These are phyloP conservation scores for Floccularia luteovirens DNA, from an alignment of 768 basidiomycete genomes.

Conservation along the genomic window DNA sequence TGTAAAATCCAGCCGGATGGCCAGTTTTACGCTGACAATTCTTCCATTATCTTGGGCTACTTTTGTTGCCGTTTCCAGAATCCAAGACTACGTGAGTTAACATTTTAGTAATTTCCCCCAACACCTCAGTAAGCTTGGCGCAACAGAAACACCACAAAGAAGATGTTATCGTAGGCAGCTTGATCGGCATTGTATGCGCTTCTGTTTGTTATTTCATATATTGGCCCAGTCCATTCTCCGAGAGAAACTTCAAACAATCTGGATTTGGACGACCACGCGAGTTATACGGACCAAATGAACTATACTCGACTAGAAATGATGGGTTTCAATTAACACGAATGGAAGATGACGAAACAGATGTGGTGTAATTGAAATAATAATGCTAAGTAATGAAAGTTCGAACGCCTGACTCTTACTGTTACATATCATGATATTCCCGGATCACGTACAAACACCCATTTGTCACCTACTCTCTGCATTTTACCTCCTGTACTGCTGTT, in stretches of 20 bases:
- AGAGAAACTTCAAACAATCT: constrained; percentile 21
- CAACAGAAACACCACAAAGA: constrained; percentile 59
- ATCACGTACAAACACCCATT: constrained; percentile 62
- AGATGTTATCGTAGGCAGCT: constrained; percentile 57
- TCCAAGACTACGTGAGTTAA: constrained; percentile 57
- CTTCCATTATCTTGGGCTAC: constrained; percentile 47
- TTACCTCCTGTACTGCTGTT: constrained; percentile 31
- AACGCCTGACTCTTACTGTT: too few relatives aligned
- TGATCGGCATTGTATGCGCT: constrained; percentile 47
- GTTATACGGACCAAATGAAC: constrained; percentile 25
- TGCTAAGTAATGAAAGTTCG: constrained; percentile 3
- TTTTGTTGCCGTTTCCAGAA: constrained; percentile 53
- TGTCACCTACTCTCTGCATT: constrained; percentile 68
- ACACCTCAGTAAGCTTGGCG: neutral
- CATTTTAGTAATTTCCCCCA: constrained; percentile 2
- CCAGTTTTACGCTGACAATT: constrained; percentile 37
- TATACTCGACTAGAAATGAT: constrained; percentile 15
- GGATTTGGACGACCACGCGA: constrained; percentile 29
- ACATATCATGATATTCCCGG: constrained; percentile 19
- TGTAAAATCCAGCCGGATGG: constrained; percentile 38
- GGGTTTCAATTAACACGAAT: constrained; percentile 42
- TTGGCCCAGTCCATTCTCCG: constrained; percentile 57
- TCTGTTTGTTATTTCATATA: constrained; percentile 48
- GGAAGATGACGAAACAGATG: constrained; percentile 30
- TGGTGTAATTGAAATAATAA: constrained; percentile 22